Conservation (phyloP, 1,284 basidiomycete species). For the Hymenochaete sp. region DNA sequence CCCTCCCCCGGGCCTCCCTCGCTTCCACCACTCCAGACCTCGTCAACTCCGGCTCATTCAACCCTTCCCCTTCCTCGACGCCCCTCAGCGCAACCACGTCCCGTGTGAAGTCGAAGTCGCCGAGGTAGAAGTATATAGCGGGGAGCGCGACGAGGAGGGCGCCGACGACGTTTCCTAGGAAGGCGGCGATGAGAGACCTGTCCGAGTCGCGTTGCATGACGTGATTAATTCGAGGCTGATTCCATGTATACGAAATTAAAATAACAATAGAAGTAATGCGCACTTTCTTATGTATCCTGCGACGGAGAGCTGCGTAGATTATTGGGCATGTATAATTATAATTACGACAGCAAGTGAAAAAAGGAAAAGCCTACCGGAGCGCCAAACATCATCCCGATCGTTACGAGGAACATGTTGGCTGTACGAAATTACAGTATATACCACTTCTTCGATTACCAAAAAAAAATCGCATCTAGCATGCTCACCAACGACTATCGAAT, state of each 20-base stretch:
- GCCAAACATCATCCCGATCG: slow-evolving; percentile 65
- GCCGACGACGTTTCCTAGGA: slow-evolving; percentile 63
- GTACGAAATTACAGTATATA: too few species aligned
- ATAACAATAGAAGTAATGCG: slow-evolving; percentile 19
- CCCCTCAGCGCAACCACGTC: slow-evolving; percentile 12
- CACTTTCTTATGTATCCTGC: slow-evolving; percentile 63
- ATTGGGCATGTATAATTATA: not conserved
- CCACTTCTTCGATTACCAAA: too few species aligned
- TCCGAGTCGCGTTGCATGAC: not conserved
- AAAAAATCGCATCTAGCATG: too few species aligned
- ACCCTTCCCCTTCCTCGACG: slow-evolving; percentile 18
- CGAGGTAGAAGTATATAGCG: slow-evolving; percentile 50
- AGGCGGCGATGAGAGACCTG: slow-evolving; percentile 56
- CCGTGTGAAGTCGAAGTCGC: slow-evolving; percentile 33
- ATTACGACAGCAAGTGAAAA: not conserved
- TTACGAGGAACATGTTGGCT: slow-evolving; percentile 70
- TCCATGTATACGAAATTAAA: not conserved
- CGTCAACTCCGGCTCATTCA: too few species aligned
- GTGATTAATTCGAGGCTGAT: not conserved
- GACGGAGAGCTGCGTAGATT: slow-evolving; percentile 36
- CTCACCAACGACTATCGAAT: too few species aligned
- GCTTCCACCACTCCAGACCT: too few species aligned
- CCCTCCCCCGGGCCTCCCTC: too few species aligned
- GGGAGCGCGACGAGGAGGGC: slow-evolving; percentile 56
- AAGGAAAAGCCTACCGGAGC: slow-evolving; percentile 39